Percentiles rank a stretch among this genome's conserved stretches.
Evolutionary conservation across 2,329 filamentous ascomycete species (phyloP).

Genomic region (Hymenotorrendiella dingleyae): DNA sequence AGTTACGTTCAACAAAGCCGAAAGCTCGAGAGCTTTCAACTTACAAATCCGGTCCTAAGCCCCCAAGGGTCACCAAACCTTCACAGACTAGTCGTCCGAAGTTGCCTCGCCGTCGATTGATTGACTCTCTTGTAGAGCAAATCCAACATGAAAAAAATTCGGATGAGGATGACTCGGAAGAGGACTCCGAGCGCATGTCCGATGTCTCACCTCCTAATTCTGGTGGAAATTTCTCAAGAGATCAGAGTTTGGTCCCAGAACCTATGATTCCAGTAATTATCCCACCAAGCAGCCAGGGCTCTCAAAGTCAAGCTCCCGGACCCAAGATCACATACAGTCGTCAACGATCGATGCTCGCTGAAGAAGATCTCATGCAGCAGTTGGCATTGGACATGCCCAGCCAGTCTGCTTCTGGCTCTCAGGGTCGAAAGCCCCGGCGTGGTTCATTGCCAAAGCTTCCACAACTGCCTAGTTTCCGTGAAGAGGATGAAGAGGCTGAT

Average conservation of each 20-base stretch:
- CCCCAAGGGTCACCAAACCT: slow-evolving; percentile 11
- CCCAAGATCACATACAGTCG: slow-evolving; percentile 30
- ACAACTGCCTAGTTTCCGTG: slow-evolving; percentile 25
- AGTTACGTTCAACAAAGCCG: too few relatives aligned
- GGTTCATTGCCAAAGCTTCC: slow-evolving; percentile 25
- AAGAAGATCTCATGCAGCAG: slow-evolving; percentile 28
- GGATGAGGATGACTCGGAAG: slow-evolving; percentile 9
- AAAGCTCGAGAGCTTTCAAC: too few relatives aligned
- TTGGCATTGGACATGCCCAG: slow-evolving; percentile 26
- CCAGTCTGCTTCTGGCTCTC: slow-evolving; percentile 11
- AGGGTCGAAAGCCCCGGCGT: slow-evolving; percentile 18
- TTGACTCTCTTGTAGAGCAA: slow-evolving; percentile 31
- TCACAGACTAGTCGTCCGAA: slow-evolving; percentile 9
- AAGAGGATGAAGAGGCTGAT: slow-evolving; percentile 26
- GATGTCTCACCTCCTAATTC: neutral
- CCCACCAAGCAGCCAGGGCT: slow-evolving; percentile 21
- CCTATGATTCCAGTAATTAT: slow-evolving; percentile 3
- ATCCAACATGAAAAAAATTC: slow-evolving; percentile 9
- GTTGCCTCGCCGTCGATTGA: slow-evolving; percentile 25
- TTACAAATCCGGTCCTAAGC: too few relatives aligned
- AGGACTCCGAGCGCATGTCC: slow-evolving; percentile 1
- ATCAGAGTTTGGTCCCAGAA: slow-evolving; percentile 15
- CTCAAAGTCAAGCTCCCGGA: slow-evolving; percentile 25
- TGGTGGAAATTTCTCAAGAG: slow-evolving; percentile 8
- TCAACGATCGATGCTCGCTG: slow-evolving; percentile 31